Conservation (phyloP, 225 moss, liverwort and hornwort species). For the Pseudoscleropodium purum region DNA sequence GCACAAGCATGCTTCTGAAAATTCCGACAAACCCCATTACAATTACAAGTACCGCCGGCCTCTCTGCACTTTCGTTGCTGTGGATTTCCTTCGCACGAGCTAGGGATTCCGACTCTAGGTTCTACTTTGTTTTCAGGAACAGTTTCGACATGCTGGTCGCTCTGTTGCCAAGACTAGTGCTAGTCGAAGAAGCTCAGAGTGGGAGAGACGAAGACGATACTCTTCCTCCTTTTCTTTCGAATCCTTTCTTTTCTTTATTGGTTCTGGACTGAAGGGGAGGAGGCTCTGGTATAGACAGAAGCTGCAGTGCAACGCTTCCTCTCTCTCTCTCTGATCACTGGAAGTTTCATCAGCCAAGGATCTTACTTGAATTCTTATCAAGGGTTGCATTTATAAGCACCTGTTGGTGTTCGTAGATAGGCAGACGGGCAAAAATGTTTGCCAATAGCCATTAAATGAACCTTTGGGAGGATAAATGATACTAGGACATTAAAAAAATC, state of each 20-base stretch:
- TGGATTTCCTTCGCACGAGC: not conserved
- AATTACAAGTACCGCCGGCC: not conserved
- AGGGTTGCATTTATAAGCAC: not conserved
- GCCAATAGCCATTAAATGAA: not conserved
- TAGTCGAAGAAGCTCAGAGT: not conserved
- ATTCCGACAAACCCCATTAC: not conserved
- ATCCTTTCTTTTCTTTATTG: not conserved
- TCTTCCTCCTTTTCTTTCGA: not conserved
- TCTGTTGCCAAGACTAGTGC: not conserved
- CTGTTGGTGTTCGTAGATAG: not conserved
- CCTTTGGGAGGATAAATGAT: not conserved
- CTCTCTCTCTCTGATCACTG: not conserved
- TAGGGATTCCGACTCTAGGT: not conserved
- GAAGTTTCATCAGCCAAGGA: too few relatives aligned
- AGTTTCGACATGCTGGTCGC: not conserved
- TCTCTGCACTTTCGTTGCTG: not conserved
- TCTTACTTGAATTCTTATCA: not conserved
- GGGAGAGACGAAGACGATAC: not conserved
- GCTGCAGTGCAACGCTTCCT: not conserved
- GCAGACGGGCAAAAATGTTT: not conserved
- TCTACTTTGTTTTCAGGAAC: not conserved
- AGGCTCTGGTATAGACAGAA: not conserved
- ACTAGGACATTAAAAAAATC: not conserved
- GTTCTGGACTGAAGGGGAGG: not conserved
- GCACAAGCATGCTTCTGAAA: not conserved